A percentile compares a stretch with the other conserved stretches of the same genome.
These are phyloP conservation scores for Oryza glumipatula DNA, from an alignment of 176 grass and related monocot genomes.

Conservation along the genomic window DNA sequence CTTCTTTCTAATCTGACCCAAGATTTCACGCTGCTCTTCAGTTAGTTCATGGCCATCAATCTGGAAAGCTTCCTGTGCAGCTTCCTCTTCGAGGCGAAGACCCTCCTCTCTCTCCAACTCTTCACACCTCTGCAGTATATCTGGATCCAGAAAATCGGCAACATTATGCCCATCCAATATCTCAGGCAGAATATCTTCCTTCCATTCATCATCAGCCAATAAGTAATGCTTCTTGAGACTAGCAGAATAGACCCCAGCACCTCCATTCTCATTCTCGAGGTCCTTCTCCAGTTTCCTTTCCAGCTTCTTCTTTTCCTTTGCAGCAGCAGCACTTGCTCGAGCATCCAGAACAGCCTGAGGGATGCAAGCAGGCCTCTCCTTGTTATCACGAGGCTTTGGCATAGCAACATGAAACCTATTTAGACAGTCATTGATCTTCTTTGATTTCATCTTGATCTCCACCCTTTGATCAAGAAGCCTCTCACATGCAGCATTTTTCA, in stretches of 20 bases:
- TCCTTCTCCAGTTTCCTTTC: conserved; percentile 71
- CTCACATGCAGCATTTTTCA: conserved; percentile 68
- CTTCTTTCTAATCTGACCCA: conserved; percentile 70
- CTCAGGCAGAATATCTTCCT: conserved; percentile 62
- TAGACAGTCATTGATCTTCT: conserved; percentile 65
- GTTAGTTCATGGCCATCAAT: conserved; percentile 69
- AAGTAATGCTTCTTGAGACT: conserved; percentile 76
- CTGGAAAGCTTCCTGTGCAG: conserved; percentile 55
- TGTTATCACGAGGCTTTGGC: conserved; percentile 78
- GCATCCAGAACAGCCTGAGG: conserved; percentile 54
- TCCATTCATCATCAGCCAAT: conserved; percentile 76
- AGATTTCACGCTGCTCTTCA: conserved; percentile 51
- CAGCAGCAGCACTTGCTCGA: conserved; percentile 43
- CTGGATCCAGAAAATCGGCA: conserved; percentile 79
- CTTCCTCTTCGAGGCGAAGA: conserved; percentile 62
- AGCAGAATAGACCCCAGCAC: conserved; percentile 87
- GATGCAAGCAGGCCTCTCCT: conserved; percentile 60
- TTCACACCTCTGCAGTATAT: conserved; percentile 69
- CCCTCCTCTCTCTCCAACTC: conserved; percentile 84
- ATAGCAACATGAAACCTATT: conserved; percentile 84
- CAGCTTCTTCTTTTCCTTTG: conserved; percentile 69
- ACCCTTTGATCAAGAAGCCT: conserved; percentile 67
- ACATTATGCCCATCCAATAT: conserved; percentile 84
- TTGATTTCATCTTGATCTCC: conserved; percentile 67
- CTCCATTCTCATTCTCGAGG: conserved; percentile 76